phyloP scores from a whole-genome alignment of 345 rosid genomes.

The Ailanthus altissimus region DNA sequence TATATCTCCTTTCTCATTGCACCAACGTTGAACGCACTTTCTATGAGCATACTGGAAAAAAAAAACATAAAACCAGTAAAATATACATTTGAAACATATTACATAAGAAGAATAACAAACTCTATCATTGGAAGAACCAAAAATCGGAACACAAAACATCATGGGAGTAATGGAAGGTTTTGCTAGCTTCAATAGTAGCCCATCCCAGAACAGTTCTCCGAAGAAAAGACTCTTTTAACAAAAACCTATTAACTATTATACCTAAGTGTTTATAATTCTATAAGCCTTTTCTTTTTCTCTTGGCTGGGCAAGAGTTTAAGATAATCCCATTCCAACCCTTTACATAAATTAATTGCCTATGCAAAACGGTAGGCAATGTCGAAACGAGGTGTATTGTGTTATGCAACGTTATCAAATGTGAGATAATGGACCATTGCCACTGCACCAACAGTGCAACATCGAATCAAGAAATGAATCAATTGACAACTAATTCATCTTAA shows the following conservation, averaged over 20 bases:
- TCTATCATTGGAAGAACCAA: background rate
- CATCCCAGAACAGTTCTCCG: too few relatives aligned
- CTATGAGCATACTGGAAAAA: slow-evolving; percentile 80
- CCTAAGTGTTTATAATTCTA: background rate
- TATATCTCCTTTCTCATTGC: slow-evolving; percentile 87
- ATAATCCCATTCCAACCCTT: background rate
- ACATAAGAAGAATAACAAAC: background rate
- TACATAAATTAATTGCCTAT: background rate
- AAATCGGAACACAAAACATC: background rate
- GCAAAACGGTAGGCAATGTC: background rate
- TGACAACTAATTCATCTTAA: background rate
- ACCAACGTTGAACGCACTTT: slow-evolving; percentile 95
- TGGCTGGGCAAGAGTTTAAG: background rate
- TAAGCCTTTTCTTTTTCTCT: background rate
- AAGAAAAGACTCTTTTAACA: too few relatives aligned
- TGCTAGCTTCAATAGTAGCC: slow-evolving; percentile 2
- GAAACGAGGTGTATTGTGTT: background rate
- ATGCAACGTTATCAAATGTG: too few relatives aligned
- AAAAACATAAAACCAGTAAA: background rate
- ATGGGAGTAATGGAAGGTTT: background rate
- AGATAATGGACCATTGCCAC: too few relatives aligned
- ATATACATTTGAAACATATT: background rate
- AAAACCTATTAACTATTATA: background rate
- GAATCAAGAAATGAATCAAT: background rate
- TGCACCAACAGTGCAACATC: background rate